Evolutionary conservation across 345 rosid species (phyloP).

Genomic region (Eucalyptus regnans): DNA sequence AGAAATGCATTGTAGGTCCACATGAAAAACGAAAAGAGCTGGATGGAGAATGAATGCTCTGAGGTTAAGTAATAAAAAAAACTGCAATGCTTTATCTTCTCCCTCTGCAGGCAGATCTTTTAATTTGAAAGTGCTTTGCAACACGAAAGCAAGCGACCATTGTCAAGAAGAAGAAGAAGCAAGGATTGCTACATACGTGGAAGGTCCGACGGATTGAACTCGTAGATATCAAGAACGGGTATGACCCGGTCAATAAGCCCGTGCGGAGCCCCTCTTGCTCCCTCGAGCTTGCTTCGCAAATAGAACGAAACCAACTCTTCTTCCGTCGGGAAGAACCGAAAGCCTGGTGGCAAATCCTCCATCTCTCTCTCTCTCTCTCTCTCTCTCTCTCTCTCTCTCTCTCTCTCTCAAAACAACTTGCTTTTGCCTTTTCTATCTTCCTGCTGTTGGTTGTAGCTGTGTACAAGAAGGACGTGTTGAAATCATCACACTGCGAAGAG

Average conservation of each 20-base stretch:
- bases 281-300: slow-evolving; percentile 23
- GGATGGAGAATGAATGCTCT: background rate
- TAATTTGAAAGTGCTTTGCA: background rate
- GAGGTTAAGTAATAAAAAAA: background rate
- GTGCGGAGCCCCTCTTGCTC: slow-evolving; percentile 13
- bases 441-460: background rate
- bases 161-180: background rate
- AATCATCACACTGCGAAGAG: background rate
- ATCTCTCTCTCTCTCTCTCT: background rate
- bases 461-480: background rate
- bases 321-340: slow-evolving; percentile 58
- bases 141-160: background rate
- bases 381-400: background rate
- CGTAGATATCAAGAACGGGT: slow-evolving; percentile 34
- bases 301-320: slow-evolving; percentile 44
- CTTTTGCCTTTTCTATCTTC: background rate
- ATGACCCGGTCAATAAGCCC: slow-evolving; percentile 29
- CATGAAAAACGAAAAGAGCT: background rate
- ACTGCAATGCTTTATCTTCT: background rate
- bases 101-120: background rate
- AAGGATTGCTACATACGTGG: slow-evolving; percentile 14
- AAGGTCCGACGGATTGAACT: slow-evolving; percentile 33
- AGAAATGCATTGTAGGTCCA: background rate
- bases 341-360: slow-evolving; percentile 36
- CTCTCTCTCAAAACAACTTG: background rate